phyloP scores from a whole-genome alignment of 768 basidiomycete genomes.

The Termitomyces heimii region DNA sequence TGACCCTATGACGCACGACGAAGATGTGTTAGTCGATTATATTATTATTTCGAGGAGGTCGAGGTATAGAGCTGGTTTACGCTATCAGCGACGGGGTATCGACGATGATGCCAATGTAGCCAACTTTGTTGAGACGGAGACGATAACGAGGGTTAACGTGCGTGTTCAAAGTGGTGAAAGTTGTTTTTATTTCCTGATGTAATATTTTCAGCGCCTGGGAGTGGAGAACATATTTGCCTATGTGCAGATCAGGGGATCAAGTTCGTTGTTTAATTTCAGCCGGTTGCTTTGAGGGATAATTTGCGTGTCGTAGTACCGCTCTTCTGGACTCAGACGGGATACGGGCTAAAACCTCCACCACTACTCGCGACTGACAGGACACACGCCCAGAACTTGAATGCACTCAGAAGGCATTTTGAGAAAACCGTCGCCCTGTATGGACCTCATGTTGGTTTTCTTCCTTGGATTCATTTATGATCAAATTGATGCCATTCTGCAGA shows the following conservation, averaged over 20 bases:
- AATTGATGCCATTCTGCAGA: constrained; percentile 33
- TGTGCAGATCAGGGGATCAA: constrained; percentile 89
- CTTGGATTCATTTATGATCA: background rate
- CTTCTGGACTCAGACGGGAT: constrained; percentile 88
- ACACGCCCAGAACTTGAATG: constrained; percentile 61
- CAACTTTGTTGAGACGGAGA: constrained; percentile 95
- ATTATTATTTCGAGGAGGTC: constrained; percentile 82
- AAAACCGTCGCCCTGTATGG: constrained; percentile 66
- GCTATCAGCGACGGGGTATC: constrained; percentile 92
- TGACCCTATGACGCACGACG: constrained; percentile 34
- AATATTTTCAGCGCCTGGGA: constrained; percentile 54
- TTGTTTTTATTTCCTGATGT: background rate
- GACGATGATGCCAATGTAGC: constrained; percentile 92
- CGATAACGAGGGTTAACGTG: constrained; percentile 79
- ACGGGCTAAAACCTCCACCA: constrained; percentile 85
- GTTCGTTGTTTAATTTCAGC: constrained; percentile 34
- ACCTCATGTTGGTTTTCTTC: constrained; percentile 51
- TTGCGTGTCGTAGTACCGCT: constrained; percentile 61
- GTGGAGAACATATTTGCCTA: constrained; percentile 79
- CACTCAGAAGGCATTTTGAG: constrained; percentile 70
- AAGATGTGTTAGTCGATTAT: constrained; percentile 63
- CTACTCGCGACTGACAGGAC: constrained; percentile 70
- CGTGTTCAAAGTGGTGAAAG: no score
- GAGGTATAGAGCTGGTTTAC: constrained; percentile 82
- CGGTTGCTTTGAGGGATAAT: constrained; percentile 7